These are phyloP conservation scores for Kwoniella pini DNA, from an alignment of 768 basidiomycete species.

Conservation along the genomic window DNA sequence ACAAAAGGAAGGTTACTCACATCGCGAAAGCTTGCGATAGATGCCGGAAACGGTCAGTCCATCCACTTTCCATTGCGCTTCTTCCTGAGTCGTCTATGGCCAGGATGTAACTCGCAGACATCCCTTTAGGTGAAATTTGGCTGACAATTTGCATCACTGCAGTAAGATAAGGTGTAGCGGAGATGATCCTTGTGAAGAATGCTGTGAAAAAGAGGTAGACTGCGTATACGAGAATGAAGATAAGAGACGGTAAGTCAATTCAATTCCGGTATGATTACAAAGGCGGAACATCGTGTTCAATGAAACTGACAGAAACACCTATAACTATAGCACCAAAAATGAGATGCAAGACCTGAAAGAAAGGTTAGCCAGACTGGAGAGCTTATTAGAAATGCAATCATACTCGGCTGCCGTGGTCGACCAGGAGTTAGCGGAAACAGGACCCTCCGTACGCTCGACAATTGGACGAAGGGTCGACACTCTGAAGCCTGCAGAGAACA, in stretches of 20 bases:
- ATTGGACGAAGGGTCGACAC: too few species aligned
- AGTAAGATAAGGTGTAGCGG: slow-evolving; percentile 3
- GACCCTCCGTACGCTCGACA: too few species aligned
- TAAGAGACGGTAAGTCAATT: neutral
- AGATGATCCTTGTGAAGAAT: neutral
- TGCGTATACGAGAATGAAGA: slow-evolving; percentile 8
- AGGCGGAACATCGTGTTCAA: neutral
- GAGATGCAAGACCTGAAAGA: neutral
- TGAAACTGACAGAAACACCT: too few species aligned
- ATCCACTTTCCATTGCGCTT: too few species aligned
- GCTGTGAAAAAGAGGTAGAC: neutral
- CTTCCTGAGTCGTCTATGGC: too few species aligned
- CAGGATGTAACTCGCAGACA: too few species aligned
- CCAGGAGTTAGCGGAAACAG: too few species aligned
- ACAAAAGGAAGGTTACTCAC: neutral
- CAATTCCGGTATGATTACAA: neutral
- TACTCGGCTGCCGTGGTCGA: neutral
- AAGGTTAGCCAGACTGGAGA: neutral
- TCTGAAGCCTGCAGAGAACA: too few species aligned
- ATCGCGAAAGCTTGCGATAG: slow-evolving; percentile 1
- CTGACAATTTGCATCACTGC: neutral
- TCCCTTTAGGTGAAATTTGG: too few species aligned
- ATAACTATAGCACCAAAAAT: neutral
- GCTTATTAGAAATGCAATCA: neutral
- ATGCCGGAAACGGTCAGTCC: neutral